Evolutionary conservation across 805 yeast species (phyloP).

Genomic region (Wickerhamomyces mucosus): DNA sequence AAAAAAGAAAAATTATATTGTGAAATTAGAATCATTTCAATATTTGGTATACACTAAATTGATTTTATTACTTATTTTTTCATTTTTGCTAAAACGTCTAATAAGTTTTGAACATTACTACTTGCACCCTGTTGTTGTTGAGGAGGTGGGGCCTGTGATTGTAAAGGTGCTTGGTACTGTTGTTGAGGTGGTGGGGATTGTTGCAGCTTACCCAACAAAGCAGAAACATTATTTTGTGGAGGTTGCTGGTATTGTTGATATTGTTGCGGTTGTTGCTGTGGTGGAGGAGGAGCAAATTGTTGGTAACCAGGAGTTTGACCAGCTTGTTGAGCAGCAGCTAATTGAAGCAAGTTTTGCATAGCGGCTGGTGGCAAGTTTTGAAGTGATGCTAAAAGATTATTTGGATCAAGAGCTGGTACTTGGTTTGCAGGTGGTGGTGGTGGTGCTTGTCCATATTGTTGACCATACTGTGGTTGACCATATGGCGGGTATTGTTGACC

Average conservation of each 20-base stretch:
- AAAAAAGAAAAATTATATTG: no score
- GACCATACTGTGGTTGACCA: slow-evolving; percentile 8
- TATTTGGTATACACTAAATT: no score
- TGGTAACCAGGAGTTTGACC: slow-evolving; percentile 3
- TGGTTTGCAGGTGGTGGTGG: slow-evolving; percentile 14
- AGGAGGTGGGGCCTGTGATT: no score
- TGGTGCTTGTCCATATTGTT: slow-evolving; percentile 10
- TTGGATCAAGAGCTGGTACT: slow-evolving; percentile 4
- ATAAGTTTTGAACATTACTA: no score
- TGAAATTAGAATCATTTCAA: no score
- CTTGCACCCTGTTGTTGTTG: no score
- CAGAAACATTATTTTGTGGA: not conserved
- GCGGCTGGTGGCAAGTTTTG: slow-evolving; percentile 6
- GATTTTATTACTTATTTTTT: no score
- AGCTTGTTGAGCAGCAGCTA: not conserved
- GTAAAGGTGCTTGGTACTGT: no score
- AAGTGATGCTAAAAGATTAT: slow-evolving; percentile 1
- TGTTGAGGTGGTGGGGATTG: no score
- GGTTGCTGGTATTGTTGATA: not conserved
- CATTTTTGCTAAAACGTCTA: no score
- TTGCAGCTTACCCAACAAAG: no score
- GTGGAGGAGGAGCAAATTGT: not conserved
- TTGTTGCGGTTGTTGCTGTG: slow-evolving; percentile 15
- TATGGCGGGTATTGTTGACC: slow-evolving; percentile 5
- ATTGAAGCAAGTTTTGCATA: slow-evolving; percentile 6